phyloP scores from a whole-genome alignment of 805 yeast species.

The Kodamaea hsintzibuensis region DNA sequence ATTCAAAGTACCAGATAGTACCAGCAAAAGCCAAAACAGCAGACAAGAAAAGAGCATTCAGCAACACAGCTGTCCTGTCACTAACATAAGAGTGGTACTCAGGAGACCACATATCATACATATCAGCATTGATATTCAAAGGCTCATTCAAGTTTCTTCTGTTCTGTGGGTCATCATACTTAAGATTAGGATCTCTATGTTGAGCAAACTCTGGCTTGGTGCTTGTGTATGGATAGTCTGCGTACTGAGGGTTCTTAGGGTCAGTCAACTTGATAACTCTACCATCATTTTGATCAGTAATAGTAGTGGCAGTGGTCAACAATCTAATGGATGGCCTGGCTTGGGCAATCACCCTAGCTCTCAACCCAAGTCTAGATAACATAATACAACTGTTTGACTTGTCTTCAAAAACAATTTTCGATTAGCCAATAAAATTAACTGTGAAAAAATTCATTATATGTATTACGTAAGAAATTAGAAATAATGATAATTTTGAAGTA shows the following conservation, averaged over 20 bases:
- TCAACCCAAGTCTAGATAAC: slow-evolving; percentile 32
- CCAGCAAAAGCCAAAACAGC: slow-evolving; percentile 46
- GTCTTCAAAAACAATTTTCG: neutral
- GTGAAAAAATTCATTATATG: slow-evolving; percentile 10
- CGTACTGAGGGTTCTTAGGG: slow-evolving; percentile 43
- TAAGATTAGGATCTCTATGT: slow-evolving; percentile 66
- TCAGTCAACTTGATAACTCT: slow-evolving; percentile 41
- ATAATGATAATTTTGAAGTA: neutral
- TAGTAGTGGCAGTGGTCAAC: slow-evolving; percentile 37
- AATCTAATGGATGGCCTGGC: slow-evolving; percentile 12
- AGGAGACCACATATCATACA: slow-evolving; percentile 84
- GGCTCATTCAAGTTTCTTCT: slow-evolving; percentile 79
- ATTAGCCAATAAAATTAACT: slow-evolving; percentile 15
- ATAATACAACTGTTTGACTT: slow-evolving; percentile 15
- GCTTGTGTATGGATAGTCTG: slow-evolving; percentile 68
- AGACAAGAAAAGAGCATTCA: slow-evolving; percentile 52
- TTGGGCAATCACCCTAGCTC: slow-evolving; percentile 14
- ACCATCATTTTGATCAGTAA: slow-evolving; percentile 43
- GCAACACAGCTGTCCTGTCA: slow-evolving; percentile 60
- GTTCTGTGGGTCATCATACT: slow-evolving; percentile 78
- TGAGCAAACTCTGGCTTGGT: slow-evolving; percentile 61
- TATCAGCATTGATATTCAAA: slow-evolving; percentile 68
- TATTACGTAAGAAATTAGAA: slow-evolving; percentile 2
- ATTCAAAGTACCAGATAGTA: slow-evolving; percentile 44
- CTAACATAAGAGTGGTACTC: slow-evolving; percentile 64